Evolutionary conservation across 352 stramenopile genomes (phyloP).

Genomic region (Phytophthora pinifolia): DNA sequence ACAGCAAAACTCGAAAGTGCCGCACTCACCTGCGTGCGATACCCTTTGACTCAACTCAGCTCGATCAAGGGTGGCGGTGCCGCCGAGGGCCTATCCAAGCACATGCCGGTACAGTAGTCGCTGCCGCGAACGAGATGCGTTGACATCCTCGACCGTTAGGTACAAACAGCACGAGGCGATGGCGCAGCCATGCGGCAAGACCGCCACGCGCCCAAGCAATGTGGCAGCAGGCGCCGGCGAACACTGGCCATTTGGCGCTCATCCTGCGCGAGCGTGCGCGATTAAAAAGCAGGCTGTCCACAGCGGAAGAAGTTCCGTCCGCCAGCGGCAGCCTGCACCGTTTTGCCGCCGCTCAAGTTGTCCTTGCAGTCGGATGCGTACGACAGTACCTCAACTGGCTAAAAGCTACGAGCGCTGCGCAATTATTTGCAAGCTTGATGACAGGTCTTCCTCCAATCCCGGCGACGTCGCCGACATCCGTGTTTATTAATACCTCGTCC

Average conservation of each 20-base stretch:
- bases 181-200: not conserved
- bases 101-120: constrained; percentile 20
- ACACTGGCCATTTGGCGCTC: constrained; percentile 4
- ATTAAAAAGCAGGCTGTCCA: constrained; percentile 27
- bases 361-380: no score
- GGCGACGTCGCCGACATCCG: no score
- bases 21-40: constrained; percentile 21
- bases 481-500: no score
- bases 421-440: no score
- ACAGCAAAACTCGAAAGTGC: constrained; percentile 22
- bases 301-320: not conserved
- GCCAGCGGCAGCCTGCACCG: no score
- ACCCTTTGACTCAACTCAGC: constrained; percentile 17
- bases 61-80: constrained; percentile 7
- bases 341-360: no score
- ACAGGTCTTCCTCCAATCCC: no score
- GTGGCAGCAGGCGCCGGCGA: not conserved
- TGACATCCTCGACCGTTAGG: constrained; percentile 2
- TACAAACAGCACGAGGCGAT: not conserved
- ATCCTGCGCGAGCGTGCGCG: not conserved
- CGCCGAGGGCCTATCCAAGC: constrained; percentile 15
- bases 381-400: no score
- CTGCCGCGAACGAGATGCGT: constrained; percentile 16
- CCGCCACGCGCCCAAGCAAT: constrained; percentile 1
- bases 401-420: no score